Base-by-base conservation (phyloP, 2,329 filamentous ascomycete species). In the Pseudodiploospora longispora region DNA sequence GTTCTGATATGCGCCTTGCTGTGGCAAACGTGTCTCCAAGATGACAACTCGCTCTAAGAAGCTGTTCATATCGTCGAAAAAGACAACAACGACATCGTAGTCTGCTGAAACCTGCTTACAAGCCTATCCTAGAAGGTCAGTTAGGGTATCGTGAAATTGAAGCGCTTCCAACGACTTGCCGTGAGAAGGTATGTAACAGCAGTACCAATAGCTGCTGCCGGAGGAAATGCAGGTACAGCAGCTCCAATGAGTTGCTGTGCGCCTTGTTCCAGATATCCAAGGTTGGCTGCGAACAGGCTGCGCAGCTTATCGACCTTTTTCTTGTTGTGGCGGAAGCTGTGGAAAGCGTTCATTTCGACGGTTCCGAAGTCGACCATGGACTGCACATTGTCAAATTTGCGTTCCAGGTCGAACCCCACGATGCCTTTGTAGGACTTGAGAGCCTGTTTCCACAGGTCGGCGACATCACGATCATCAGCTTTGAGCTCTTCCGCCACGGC, bases 11-110 rank as follows among this genome's bases (percentile, higher is more conserved):
- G 57, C 56, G 12, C 51, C 56, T 30, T 52, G 37, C 6, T 54
- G 49, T 0, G 62, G 60, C 2, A 64, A 48, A n/a, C 60, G 52
- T 0, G 50, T 53, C 46, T 67, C 58, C 0, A 67, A 35, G 6
- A 66, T 58, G 0, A 58, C 55, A 1, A 66, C 55, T 1, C 63
- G 55, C 28, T 57, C 50, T 4, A 67, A 51, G 27, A 68, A 66
- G 5, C 59, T 60, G 39, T 60, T 60, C 53, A 66, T 65, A 7
- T 61, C 57, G 2, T 62, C 56, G 40, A 68, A 68, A 41, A 68
- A 69, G 4, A 55, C 55, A n/a, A 61, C 53, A 0, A 68, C 55
- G 2, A 61, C 52, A 28, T 69, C 63, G 32, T 66, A 68, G 36
- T 69, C 64, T 1, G 60, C 62, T 1, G 55, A 60, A 0, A 64